These are phyloP conservation scores for Monilinia fructigena DNA, from an alignment of 2,329 filamentous ascomycete species.

Conservation along the genomic window DNA sequence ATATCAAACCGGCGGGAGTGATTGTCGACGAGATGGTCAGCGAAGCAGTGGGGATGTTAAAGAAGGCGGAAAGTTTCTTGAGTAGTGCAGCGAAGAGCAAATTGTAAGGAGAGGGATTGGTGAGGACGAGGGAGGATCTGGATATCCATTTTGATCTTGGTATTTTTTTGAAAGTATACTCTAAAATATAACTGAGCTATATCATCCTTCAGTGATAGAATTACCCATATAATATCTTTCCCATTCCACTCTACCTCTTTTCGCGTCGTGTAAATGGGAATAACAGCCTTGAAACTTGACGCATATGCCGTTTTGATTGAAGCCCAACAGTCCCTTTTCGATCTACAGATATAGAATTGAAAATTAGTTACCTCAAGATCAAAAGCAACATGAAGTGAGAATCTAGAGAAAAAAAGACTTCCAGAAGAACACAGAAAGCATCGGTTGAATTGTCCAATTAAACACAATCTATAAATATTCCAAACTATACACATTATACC, in stretches of 20 bases:
- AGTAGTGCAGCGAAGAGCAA: not conserved
- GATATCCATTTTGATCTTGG: too few relatives aligned
- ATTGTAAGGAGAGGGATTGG: conserved; percentile 5
- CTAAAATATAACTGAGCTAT: too few relatives aligned
- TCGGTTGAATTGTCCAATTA: not conserved
- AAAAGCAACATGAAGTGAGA: not conserved
- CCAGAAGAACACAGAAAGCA: not conserved
- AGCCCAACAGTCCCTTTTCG: not conserved
- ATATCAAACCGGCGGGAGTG: conserved; percentile 75
- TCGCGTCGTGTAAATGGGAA: too few relatives aligned
- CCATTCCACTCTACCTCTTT: too few relatives aligned
- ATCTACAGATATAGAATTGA: not conserved
- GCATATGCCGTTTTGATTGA: too few relatives aligned
- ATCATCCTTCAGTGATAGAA: too few relatives aligned
- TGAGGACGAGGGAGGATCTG: too few relatives aligned
- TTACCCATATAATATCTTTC: too few relatives aligned
- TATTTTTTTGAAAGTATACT: too few relatives aligned
- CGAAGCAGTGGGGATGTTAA: conserved; percentile 69
- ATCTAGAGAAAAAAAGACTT: not conserved
- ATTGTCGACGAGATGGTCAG: conserved; percentile 91
- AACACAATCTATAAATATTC: not conserved
- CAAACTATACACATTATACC: not conserved
- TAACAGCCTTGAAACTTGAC: too few relatives aligned
- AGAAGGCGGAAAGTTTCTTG: conserved; percentile 46
- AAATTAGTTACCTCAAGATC: not conserved